Conservation (phyloP, 2,329 filamentous ascomycete genomes). For the Pyrenophora tritici-repentis region DNA sequence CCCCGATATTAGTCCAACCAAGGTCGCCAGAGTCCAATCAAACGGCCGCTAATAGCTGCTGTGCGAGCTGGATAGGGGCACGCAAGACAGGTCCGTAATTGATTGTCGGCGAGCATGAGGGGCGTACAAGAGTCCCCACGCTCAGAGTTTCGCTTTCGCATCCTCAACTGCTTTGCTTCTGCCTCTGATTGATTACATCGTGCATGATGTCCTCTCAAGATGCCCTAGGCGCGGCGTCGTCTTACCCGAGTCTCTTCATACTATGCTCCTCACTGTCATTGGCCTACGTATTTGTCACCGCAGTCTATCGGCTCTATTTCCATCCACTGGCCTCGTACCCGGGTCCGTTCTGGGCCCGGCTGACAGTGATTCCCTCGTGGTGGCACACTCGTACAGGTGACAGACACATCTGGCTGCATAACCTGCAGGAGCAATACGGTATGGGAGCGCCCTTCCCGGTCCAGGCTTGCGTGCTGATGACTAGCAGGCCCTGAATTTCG, state of each 20-base stretch:
- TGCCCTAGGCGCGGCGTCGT: background rate
- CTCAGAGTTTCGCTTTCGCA: conserved; percentile 2
- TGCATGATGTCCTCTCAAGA: conserved; percentile 8
- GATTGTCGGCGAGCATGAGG: conserved; percentile 6
- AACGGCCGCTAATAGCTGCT: background rate
- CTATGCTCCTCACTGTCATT: conserved; percentile 5
- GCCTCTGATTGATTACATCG: conserved; percentile 1
- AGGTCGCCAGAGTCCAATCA: conserved; percentile 4
- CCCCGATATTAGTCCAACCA: background rate
- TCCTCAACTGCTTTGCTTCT: conserved; percentile 2
- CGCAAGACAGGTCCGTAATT: background rate
- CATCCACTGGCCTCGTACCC: conserved; percentile 30
- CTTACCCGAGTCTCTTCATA: conserved; percentile 8
- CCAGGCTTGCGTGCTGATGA: background rate
- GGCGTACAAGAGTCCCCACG: conserved; percentile 8
- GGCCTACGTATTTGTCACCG: conserved; percentile 15
- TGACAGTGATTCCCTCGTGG: conserved; percentile 26
- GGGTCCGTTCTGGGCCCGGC: conserved; percentile 31
- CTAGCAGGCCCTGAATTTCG: conserved; percentile 54
- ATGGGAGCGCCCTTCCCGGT: conserved; percentile 3
- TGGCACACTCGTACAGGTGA: conserved; percentile 75
- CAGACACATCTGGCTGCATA: conserved; percentile 71
- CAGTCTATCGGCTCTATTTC: conserved; percentile 25
- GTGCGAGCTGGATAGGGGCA: background rate
- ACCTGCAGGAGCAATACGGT: conserved; percentile 74